Evolutionary conservation across 1,284 basidiomycete species (phyloP).

Genomic region (Apiotrichum porosum): DNA sequence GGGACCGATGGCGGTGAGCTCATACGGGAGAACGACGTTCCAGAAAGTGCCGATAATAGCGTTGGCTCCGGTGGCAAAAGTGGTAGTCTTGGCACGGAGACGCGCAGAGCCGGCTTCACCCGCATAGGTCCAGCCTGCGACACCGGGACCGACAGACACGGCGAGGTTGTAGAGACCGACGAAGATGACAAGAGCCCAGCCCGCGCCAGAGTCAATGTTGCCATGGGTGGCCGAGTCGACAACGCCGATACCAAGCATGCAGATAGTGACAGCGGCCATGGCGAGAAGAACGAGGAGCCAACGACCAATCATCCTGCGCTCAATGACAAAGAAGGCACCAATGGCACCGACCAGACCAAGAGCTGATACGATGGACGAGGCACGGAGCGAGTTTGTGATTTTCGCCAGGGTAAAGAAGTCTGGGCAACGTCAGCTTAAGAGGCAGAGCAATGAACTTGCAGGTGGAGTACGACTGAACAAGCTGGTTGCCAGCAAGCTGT

Average conservation of each 20-base stretch:
- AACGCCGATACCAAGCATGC: slow-evolving; percentile 14
- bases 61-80: neutral
- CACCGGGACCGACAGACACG: slow-evolving; percentile 17
- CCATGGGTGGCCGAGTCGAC: slow-evolving; percentile 5
- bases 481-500: slow-evolving; percentile 13
- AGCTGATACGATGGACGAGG: slow-evolving; percentile 6
- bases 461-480: slow-evolving; percentile 16
- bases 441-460: no score
- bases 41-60: neutral
- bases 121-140: slow-evolving; percentile 18
- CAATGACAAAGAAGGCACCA: slow-evolving; percentile 21
- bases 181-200: slow-evolving; percentile 14
- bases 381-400: no score
- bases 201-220: neutral
- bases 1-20: slow-evolving; percentile 4
- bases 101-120: slow-evolving; percentile 19
- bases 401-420: slow-evolving; percentile 21
- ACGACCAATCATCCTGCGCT: slow-evolving; percentile 14
- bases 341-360: slow-evolving; percentile 17
- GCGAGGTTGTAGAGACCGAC: slow-evolving; percentile 13
- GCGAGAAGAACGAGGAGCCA: slow-evolving; percentile 16
- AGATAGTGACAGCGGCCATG: slow-evolving; percentile 15
- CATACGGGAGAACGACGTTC: neutral
- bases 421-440: no score
- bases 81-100: slow-evolving; percentile 1